A percentile compares a stretch with the other conserved stretches of the same genome.
These are phyloP conservation scores for apple (Malus domestica) DNA, from an alignment of 306 rosid species.

Conservation along the genomic window ASM211411v1 NC_041804.1:10375001-10375500, in stretches of 20 bases:
- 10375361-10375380: slow-evolving; percentile 96
- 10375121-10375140: slow-evolving; percentile 91
- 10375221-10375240: background rate
- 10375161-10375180: slow-evolving; percentile 95
- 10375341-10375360: slow-evolving; percentile 96
- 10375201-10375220: background rate
- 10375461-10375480: too few species aligned
- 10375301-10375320: background rate
- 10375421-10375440: slow-evolving; percentile 97
- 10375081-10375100: slow-evolving; percentile 91
- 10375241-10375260: background rate
- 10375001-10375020: background rate
- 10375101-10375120: slow-evolving; percentile 95
- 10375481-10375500: too few species aligned
- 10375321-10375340: slow-evolving; percentile 8
- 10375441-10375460: slow-evolving; percentile 51
- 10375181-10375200: background rate
- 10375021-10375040: slow-evolving; percentile 17
- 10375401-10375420: slow-evolving; percentile 91
- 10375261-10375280: background rate
- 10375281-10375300: slow-evolving; percentile 5
- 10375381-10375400: slow-evolving; percentile 95
- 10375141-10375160: slow-evolving; percentile 94
- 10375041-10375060: slow-evolving; percentile 68
- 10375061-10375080: slow-evolving; percentile 85